These are phyloP conservation scores for Termitomyces sp. DNA, from an alignment of 768 basidiomycete species.

Conservation along the genomic window DNA sequence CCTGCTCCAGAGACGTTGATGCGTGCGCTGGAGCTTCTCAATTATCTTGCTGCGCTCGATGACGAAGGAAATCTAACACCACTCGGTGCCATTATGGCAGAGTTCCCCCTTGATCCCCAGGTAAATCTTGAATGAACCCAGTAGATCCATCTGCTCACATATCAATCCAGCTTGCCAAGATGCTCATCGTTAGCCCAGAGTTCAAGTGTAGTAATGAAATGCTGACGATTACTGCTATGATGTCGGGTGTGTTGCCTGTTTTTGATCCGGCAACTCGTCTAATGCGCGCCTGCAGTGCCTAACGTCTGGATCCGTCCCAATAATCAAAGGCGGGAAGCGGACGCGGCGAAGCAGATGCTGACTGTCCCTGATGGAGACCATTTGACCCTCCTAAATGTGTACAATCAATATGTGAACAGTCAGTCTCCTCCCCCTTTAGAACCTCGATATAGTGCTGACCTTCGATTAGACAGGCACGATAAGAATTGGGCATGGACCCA, in stretches of 20 bases:
- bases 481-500: conserved; percentile 90
- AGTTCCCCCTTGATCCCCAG: conserved; percentile 98
- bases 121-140: conserved; percentile 28
- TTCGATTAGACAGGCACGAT: conserved; percentile 58
- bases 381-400: conserved; percentile 90
- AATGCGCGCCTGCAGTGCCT: conserved; percentile 51
- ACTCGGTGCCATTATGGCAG: conserved; percentile 89
- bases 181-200: conserved; percentile 91
- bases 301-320: conserved; percentile 93
- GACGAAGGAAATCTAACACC: conserved; percentile 90
- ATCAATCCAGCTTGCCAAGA: conserved; percentile 67
- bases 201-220: conserved; percentile 97
- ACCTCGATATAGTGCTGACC: neutral
- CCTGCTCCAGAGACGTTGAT: conserved; percentile 96
- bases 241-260: conserved; percentile 59
- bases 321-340: conserved; percentile 85
- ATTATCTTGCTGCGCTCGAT: conserved; percentile 88
- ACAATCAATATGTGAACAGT: conserved; percentile 88
- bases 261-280: neutral
- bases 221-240: conserved; percentile 91
- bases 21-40: conserved; percentile 91
- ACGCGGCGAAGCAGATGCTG: conserved; percentile 83
- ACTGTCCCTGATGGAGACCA: conserved; percentile 97
- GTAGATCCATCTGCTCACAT: neutral
- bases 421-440: conserved; percentile 17